A percentile compares a stretch with the other conserved stretches of the same genome.
phyloP scores from a whole-genome alignment of 441 rosid species.

The Gossypium gossypioides region DNA sequence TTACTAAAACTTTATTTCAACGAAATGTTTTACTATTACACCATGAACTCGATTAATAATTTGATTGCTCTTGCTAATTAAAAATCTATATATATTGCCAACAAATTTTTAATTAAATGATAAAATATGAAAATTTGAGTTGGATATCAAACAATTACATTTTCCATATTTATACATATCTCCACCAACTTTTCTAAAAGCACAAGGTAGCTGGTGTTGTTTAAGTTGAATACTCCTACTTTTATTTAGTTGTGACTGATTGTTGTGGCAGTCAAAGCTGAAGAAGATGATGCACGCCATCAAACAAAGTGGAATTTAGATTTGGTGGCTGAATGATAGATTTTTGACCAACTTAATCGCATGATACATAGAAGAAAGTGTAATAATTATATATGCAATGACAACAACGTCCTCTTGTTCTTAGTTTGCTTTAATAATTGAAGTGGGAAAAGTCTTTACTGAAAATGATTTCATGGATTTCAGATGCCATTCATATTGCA shows the following conservation, averaged over 20 bases:
- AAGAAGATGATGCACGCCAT: background rate
- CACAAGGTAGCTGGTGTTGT: background rate
- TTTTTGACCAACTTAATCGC: background rate
- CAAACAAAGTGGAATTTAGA: background rate
- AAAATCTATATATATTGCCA: background rate
- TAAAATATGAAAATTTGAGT: background rate
- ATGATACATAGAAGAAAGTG: background rate
- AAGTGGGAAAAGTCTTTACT: no score
- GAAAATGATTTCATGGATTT: no score
- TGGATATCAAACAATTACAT: no score
- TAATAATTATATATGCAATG: background rate
- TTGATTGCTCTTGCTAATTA: background rate
- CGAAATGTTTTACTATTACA: no score
- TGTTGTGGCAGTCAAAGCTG: background rate
- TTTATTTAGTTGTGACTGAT: background rate
- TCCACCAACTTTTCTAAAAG: background rate
- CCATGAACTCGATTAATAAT: no score
- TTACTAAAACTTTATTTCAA: no score
- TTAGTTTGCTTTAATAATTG: background rate
- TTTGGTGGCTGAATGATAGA: background rate
- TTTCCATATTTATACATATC: background rate
- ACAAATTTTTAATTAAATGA: no score
- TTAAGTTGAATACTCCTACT: background rate
- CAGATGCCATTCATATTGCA: no score
- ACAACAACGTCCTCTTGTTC: background rate